Evolutionary conservation across 2,329 filamentous ascomycete genomes (phyloP).

Genomic region (Lasiodiplodia citricola): DNA sequence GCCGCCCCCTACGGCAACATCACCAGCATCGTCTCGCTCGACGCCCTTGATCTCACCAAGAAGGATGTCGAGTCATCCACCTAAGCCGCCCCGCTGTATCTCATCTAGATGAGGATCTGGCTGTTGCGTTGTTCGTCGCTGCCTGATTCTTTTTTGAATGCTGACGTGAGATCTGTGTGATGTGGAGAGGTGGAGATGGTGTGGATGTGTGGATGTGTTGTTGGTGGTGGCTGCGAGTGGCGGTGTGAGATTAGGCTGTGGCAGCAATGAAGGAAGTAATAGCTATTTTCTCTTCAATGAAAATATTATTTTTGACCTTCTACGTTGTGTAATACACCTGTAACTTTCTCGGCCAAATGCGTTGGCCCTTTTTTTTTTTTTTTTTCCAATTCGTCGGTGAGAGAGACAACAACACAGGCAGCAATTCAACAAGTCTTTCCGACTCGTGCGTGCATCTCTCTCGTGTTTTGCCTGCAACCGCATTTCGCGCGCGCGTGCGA

Average conservation of each 20-base stretch:
- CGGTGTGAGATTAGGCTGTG: background rate
- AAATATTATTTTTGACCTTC: background rate
- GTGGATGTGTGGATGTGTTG: background rate
- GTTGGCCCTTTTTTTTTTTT: background rate
- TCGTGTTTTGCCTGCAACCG: no score
- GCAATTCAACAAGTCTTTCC: background rate
- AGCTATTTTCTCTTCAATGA: background rate
- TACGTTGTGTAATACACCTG: background rate
- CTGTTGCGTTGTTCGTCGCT: background rate
- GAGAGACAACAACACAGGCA: background rate
- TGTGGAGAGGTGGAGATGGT: background rate
- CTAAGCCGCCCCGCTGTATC: background rate
- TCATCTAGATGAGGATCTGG: background rate
- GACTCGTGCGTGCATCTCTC: background rate
- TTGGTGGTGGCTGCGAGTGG: slow-evolving; percentile 1
- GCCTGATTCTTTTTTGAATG: background rate
- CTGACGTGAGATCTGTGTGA: background rate
- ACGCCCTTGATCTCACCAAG: background rate
- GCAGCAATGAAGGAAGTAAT: background rate
- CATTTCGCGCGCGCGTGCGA: no score
- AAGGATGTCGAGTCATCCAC: background rate
- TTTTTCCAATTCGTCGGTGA: background rate
- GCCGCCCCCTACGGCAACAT: slow-evolving; percentile 23
- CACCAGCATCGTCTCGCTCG: slow-evolving; percentile 18
- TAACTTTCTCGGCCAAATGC: background rate